Base-by-base conservation (phyloP, 75 land plant species). In the Cunninghamia lanceolata region DNA sequence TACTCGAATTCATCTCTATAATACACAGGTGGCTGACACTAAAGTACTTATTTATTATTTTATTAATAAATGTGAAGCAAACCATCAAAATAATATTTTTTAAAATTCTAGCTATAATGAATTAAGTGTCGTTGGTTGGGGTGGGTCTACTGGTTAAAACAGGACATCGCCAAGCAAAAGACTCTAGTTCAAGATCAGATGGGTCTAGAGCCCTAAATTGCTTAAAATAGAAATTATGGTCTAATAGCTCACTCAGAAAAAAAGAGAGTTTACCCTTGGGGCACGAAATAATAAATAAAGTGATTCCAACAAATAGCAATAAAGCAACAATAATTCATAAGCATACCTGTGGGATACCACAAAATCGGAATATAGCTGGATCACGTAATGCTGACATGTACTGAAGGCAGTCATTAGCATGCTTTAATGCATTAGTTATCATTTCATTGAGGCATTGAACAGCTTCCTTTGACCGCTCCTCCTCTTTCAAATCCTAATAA, bases 291-390 rank as follows among this genome's bases (percentile, higher is more conserved):
- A 73, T 73, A 25, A 34, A 32, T 11, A 73, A 73, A 73, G 2
- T 32, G 35, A 34, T 73, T 10, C 75, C 75, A 63, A 73, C 75
- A 34, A 70, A 73, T 73, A 73, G 75, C 16, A 34, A 34, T 14
- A 34, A 28, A n/a, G 34, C 9, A 73, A 73, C 34, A 73, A 73
- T 73, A 30, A 73, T 11, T 73, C 36, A 66, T 28, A 73, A 39
- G 42, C 68, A 36, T 85, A 96, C 99, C 99, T 98, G 99, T 30
- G 99, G 99, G 81, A 98, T 93, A 32, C 97, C 99, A 93, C 99
- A 98, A 92, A 96, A 98, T 34, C 97, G 91, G 83, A 98, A 95
- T 50, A 93, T 91, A 25, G 94, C 86, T n/a, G 89, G 90, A 88
- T 94, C 92, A 17, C 87, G 83, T 85, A 98, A 87, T 53, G 88